A percentile compares a stretch with the other conserved stretches of the same genome.
These are phyloP conservation scores for Fragilariopsis cylindrus DNA, from an alignment of 108 stramenopile genomes.

Conservation along the genomic window DNA sequence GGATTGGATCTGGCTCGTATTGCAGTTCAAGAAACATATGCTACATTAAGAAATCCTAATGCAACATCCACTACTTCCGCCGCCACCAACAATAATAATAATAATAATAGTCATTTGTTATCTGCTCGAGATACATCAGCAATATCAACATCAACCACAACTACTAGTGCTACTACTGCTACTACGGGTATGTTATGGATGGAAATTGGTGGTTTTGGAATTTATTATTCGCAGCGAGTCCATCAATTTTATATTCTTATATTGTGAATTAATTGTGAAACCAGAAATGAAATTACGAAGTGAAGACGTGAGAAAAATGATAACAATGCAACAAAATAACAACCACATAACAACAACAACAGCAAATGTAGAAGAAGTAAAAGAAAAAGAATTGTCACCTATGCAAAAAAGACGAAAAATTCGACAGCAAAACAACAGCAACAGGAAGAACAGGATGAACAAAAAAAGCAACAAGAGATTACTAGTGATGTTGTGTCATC, in stretches of 20 bases:
- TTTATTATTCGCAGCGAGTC: conserved; percentile 34
- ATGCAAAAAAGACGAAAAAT: not conserved
- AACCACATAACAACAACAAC: not conserved
- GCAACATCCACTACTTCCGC: not conserved
- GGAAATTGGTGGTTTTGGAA: conserved; percentile 58
- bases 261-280: conserved; percentile 39
- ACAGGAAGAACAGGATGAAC: conserved; percentile 10
- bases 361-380: not conserved
- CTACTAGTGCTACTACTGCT: not conserved
- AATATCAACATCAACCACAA: not conserved
- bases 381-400: not conserved
- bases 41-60: not conserved
- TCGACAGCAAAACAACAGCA: conserved; percentile 15
- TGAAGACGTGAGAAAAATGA: conserved; percentile 10
- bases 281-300: conserved; percentile 22
- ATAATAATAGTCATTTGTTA: no score
- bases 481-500: not conserved
- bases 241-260: conserved; percentile 32
- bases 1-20: conserved; percentile 5
- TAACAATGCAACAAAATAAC: not conserved
- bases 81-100: not conserved
- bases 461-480: not conserved
- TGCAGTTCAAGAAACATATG: conserved; percentile 1
- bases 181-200: conserved; percentile 26
- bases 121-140: no score